Base-by-base conservation (phyloP, 2,329 filamentous ascomycete genomes). In the Penicillium corylophilum region DNA sequence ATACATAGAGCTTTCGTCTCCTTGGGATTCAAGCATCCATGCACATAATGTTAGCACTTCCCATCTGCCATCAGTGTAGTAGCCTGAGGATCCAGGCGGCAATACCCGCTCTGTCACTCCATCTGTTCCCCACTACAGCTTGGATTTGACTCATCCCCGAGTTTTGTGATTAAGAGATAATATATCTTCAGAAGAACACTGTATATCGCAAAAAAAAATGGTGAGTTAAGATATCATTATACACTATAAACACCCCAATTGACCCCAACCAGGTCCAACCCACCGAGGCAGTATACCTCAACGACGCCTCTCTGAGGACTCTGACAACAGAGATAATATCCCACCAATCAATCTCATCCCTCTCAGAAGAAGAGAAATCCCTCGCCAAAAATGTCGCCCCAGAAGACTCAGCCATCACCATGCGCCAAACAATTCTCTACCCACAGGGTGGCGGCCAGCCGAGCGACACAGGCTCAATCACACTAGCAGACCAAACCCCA, bases 371-470 rank as follows among this genome's bases (percentile, higher is more conserved):
- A 36, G 57, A 64, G n/a, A 51, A 50, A 43, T 29, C 33, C 20
- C 52, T 67, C n/a, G 57, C 54, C n/a, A 64, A 63, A 33, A 55
- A 55, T 13, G 16, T 63, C 4, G 18, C 48, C 2, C 20, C 44
- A 2, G 53, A 56, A 22, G 50, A 59, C 46, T 49, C 66, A 46
- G 59, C 54, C 8, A 46, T 68, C 16, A 56, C 45, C 1, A 67
- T 53, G 38, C 55, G 55, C 16, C 50, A 63, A 33, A 68, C 64
- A 1, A 64, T 68, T 16, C 63, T 68, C 20, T 66, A 68, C 42
- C 61, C 64, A 1, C 66, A 67, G 48, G 64, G 66, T 35, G 56
- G 63, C 35, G 56, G 62, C 10, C 56, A 68, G 45, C 62, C 63
- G 22, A 65, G 62, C 45, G 66, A 68, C 46, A 64, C 52, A 7